Evolutionary conservation across 306 rosid species (phyloP), one percentile per base, ranked within the genome.

Genomic region (Vigna hirtella): DNA sequence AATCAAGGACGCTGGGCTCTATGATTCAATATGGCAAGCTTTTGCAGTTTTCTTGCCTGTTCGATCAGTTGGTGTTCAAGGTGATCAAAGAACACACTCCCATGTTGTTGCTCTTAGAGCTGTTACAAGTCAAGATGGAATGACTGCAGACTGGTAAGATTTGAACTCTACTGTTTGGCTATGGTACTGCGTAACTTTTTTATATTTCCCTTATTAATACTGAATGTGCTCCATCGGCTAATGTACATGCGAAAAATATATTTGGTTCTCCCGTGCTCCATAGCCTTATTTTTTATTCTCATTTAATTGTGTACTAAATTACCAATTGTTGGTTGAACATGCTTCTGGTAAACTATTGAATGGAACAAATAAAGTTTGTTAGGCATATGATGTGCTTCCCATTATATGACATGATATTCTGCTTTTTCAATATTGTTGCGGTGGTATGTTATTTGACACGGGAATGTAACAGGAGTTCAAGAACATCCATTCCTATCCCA

Each of bases 91-190:
- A 87, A 95, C 98, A 36, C 98, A 95, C 80, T 93, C 98, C 72
- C 97, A 95, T 85, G 98, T 93, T 50, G 98, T 95, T 70, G 90
- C 93, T 57, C 93, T 95, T 12, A 85, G 99, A 85, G 99, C 99
- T 69, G 98, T 95, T 58, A 95, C 99, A 6, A 95, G 99, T 86
- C 96, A 95, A 80, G 98, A 95, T 84, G 98, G 98, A 85, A 95
- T 95, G 98, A 95, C 98, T 3, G 98, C 98, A 48, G 98, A 88
- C 73, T 95, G 98, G 98, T 93, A 89, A 77, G 86, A 55, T 73
- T 84, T 77, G 65, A 53, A 73, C 52, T 63, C 22, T 75, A 45
- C 51, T 43, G 40, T 34, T 43, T 82, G 48, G 13, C 14, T 26
- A 20, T 66, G 63, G 38, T 67, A 14, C 69, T 70, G 38, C 51